Base-by-base conservation (phyloP, 352 stramenopile species). In the Pythium scleroteichum region DNA sequence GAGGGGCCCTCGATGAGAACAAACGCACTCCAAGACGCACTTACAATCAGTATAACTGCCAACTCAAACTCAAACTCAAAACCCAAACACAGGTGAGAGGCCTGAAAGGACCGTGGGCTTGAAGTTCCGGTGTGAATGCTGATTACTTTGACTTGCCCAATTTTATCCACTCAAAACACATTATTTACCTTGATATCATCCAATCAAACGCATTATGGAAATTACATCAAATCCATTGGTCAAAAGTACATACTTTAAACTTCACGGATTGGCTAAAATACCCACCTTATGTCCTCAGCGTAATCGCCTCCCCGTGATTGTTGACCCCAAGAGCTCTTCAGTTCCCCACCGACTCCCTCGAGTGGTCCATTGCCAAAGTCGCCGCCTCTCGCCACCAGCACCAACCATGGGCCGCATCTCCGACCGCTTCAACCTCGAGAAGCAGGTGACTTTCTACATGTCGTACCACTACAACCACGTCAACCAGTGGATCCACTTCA, bases 401-500 rank as follows among this genome's bases (percentile, higher is more conserved):
- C n/a, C 20, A 22, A 64, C 52, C 45, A 71, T 71, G 69, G 69
- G 69, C 50, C 62, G 64, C 54, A 71, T 79, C 46, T 62, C 67
- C 33, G 69, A 81, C 46, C 72, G 70, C 49, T 81, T 84, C 61
- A 64, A 81, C 69, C 64, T 85, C 38, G 75, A 85, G 60, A 80
- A 82, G 64, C 74, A 85, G 50, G 62, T 88, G 20, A 69, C 59
- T n/a, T 83, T 86, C 70, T 87, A 87, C 72, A 70, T 80, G 53
- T 82, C 72, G 19, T 89, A 87, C 68, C 78, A 89, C 62, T 53
- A 72, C 66, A 79, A 89, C 62, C 59, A 52, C 20, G 70, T 70
- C 44, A 89, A 90, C 71, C 70, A 87, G 68, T 67, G 57, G 57
- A 81, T 90, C 58, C 80, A 90, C 59, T 71, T 90, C 19, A 53